Conservation (phyloP, 805 yeast genomes). For the Saccharomycopsis selenospora region DNA sequence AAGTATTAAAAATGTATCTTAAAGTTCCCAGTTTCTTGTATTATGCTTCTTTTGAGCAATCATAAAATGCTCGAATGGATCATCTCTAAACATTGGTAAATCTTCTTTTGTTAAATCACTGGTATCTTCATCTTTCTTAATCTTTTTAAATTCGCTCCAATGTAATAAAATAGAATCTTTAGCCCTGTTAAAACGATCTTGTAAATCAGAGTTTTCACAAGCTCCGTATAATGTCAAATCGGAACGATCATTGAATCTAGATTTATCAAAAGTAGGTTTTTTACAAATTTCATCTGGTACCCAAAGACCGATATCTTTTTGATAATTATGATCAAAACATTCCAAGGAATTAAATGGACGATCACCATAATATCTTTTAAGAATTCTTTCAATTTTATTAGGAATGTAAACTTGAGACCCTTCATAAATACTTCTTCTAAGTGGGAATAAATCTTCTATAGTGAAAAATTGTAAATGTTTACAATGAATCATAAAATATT, state of each 20-base stretch:
- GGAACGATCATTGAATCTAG: slow-evolving; percentile 11
- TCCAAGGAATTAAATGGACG: slow-evolving; percentile 24
- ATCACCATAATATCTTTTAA: slow-evolving; percentile 33
- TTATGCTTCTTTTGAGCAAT: slow-evolving; percentile 10
- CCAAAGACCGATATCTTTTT: slow-evolving; percentile 39
- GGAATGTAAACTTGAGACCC: slow-evolving; percentile 43
- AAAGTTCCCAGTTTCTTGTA: slow-evolving; percentile 12
- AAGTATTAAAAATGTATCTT: no score
- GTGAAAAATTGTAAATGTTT: slow-evolving; percentile 27
- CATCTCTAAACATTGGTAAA: slow-evolving; percentile 33
- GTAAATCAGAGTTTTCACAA: slow-evolving; percentile 31
- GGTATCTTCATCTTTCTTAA: slow-evolving; percentile 23
- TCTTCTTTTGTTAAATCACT: slow-evolving; percentile 23
- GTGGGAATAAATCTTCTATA: slow-evolving; percentile 34
- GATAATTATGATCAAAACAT: slow-evolving; percentile 32
- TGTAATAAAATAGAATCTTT: slow-evolving; percentile 26
- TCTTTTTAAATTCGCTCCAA: slow-evolving; percentile 25
- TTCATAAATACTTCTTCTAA: slow-evolving; percentile 37
- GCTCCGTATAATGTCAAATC: slow-evolving; percentile 32
- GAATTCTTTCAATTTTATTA: slow-evolving; percentile 30
- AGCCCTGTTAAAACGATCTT: slow-evolving; percentile 33
- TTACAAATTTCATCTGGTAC: slow-evolving; percentile 38
- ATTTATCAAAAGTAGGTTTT: slow-evolving; percentile 24
- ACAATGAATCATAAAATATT: slow-evolving; percentile 24
- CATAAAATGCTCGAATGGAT: slow-evolving; percentile 16